phyloP scores from a whole-genome alignment of 2,329 filamentous ascomycete genomes.

The Nakataea oryzae region DNA sequence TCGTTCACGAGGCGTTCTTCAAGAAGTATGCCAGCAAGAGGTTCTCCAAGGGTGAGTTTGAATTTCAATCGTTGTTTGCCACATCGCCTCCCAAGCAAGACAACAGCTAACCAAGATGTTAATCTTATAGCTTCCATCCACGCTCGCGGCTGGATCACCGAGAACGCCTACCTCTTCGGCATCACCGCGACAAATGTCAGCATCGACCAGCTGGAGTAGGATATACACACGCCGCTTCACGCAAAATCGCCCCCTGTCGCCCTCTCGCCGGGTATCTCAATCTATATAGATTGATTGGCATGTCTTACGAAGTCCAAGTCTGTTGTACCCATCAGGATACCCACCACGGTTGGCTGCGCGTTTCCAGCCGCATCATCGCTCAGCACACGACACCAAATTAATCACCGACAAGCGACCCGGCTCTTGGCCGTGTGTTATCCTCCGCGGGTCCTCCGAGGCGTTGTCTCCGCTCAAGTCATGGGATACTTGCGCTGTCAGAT shows the following conservation, averaged over 20 bases:
- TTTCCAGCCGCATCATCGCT: background rate
- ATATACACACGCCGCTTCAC: background rate
- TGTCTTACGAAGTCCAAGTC: background rate
- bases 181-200: slow-evolving; percentile 38
- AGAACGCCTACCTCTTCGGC: slow-evolving; percentile 50
- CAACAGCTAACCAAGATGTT: background rate
- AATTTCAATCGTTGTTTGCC: too few relatives aligned
- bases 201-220: slow-evolving; percentile 32
- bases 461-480: too few relatives aligned
- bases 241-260: too few relatives aligned
- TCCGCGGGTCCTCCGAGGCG: background rate
- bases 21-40: slow-evolving; percentile 99
- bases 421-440: background rate
- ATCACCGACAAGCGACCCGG: background rate
- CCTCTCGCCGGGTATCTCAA: background rate
- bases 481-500: too few relatives aligned
- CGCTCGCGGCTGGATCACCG: slow-evolving; percentile 88
- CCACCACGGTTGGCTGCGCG: background rate
- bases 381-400: background rate
- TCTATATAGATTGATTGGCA: background rate
- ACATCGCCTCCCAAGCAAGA: slow-evolving; percentile 8
- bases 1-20: slow-evolving; percentile 95
- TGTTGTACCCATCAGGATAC: background rate
- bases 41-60: slow-evolving; percentile 80
- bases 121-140: slow-evolving; percentile 68